Percentiles rank a stretch among this genome's conserved stretches.
Evolutionary conservation across 1,139 yeast genomes (phyloP).

Genomic region (Hansenula sp.): DNA sequence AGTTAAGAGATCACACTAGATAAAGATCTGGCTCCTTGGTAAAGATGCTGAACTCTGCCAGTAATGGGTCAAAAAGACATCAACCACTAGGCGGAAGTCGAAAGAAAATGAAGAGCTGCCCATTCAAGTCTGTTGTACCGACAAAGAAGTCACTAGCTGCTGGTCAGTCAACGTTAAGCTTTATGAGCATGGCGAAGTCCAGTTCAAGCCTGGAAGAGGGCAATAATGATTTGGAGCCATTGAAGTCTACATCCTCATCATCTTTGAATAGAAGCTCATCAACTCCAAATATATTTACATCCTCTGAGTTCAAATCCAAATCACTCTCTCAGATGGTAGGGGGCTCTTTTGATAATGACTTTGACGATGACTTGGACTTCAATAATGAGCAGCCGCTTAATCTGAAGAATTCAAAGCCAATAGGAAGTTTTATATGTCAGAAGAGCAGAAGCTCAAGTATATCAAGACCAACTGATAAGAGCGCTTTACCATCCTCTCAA

Average conservation of each 20-base stretch:
- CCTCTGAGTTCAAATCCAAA: not conserved
- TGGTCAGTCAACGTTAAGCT: not conserved
- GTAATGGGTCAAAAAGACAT: no score
- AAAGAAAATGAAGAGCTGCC: no score
- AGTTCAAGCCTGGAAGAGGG: not conserved
- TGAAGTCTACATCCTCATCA: not conserved
- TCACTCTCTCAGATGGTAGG: not conserved
- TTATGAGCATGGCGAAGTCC: not conserved
- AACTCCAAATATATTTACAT: not conserved
- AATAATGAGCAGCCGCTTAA: not conserved
- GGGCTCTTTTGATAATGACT: not conserved
- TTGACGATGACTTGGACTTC: not conserved
- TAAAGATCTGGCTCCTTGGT: no score
- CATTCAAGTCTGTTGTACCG: no score
- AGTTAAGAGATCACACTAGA: no score
- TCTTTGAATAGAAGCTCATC: not conserved
- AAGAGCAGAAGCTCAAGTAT: not conserved
- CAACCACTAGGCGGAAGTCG: no score
- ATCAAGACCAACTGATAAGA: not conserved
- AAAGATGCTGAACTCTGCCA: no score
- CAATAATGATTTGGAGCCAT: conserved; percentile 1
- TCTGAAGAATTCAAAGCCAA: not conserved
- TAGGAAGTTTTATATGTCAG: not conserved
- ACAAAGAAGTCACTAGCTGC: not conserved
- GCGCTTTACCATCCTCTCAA: no score